phyloP scores from a whole-genome alignment of 2,329 filamentous ascomycete genomes.

The Nigrograna mackinnonii region DNA sequence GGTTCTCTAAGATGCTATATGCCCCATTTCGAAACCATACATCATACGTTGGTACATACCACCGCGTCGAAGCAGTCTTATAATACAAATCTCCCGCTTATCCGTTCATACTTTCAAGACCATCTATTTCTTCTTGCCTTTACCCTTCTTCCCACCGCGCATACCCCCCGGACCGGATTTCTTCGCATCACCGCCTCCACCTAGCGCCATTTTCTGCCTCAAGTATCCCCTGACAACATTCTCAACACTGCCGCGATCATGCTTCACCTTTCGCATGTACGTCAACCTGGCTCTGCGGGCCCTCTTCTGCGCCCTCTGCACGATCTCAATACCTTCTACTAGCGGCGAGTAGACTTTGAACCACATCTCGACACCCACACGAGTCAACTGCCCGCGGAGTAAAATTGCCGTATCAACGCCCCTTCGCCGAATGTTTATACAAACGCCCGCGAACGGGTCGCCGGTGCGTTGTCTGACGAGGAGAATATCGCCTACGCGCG shows the following conservation, averaged over 20 bases:
- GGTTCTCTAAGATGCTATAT: too few relatives aligned
- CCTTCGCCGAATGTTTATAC: conserved; percentile 81
- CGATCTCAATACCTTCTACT: conserved; percentile 88
- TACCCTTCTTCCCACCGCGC: conserved; percentile 24
- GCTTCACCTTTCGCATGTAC: conserved; percentile 70
- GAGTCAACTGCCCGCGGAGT: conserved; percentile 82
- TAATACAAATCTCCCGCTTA: too few relatives aligned
- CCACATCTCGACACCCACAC: conserved; percentile 94
- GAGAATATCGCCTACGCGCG: conserved; percentile 85
- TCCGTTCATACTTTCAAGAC: too few relatives aligned
- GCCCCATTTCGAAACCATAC: too few relatives aligned
- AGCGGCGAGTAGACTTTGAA: conserved; percentile 93
- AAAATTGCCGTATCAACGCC: conserved; percentile 88
- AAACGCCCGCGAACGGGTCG: conserved; percentile 89
- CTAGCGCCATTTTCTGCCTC: conserved; percentile 40
- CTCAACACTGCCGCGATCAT: conserved; percentile 42
- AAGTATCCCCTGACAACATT: conserved; percentile 41
- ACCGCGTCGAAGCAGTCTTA: too few relatives aligned
- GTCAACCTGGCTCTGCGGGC: conserved; percentile 85
- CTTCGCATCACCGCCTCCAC: conserved; percentile 27
- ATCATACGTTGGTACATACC: too few relatives aligned
- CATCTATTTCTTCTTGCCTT: conserved; percentile 18
- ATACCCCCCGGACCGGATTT: conserved; percentile 27
- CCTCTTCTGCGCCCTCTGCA: conserved; percentile 83
- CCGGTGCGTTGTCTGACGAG: conserved; percentile 83